Evolutionary conservation across 371 early-diverging fungal species (phyloP).

Genomic region (Saksenaea oblongispora): DNA sequence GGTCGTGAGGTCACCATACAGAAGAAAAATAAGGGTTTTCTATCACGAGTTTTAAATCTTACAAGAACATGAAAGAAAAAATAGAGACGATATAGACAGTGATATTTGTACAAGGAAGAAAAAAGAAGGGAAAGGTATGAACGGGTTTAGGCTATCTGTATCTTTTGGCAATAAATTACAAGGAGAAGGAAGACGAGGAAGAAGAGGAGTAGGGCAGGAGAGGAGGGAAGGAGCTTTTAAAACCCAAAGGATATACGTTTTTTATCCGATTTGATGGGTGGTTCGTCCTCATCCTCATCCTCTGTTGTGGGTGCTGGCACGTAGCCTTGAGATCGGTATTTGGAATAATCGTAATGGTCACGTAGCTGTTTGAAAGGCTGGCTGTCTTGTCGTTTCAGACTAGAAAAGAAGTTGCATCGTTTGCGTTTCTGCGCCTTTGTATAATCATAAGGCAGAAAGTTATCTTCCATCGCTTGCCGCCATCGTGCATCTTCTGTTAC

Average conservation of each 20-base stretch:
- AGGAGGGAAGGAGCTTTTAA: neutral
- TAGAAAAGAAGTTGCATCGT: neutral
- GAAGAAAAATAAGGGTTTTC: too few species aligned
- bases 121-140: neutral
- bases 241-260: neutral
- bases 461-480: slow-evolving; percentile 56
- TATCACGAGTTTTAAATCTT: neutral
- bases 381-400: neutral
- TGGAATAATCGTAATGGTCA: neutral
- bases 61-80: neutral
- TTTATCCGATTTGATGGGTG: neutral
- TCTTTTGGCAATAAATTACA: neutral
- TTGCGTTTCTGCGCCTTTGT: slow-evolving; percentile 24
- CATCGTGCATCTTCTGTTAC: slow-evolving; percentile 19
- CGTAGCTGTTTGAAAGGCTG: neutral
- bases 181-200: neutral
- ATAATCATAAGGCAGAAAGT: slow-evolving; percentile 56
- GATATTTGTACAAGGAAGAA: neutral
- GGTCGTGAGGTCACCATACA: too few species aligned
- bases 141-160: neutral
- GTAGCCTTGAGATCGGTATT: neutral
- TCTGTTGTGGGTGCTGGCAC: neutral
- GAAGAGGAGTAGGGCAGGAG: neutral
- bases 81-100: neutral
- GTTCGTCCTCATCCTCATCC: neutral